Conservation (phyloP, 2,329 filamentous ascomycete species). For the Decorospora gaudefroyi region DNA sequence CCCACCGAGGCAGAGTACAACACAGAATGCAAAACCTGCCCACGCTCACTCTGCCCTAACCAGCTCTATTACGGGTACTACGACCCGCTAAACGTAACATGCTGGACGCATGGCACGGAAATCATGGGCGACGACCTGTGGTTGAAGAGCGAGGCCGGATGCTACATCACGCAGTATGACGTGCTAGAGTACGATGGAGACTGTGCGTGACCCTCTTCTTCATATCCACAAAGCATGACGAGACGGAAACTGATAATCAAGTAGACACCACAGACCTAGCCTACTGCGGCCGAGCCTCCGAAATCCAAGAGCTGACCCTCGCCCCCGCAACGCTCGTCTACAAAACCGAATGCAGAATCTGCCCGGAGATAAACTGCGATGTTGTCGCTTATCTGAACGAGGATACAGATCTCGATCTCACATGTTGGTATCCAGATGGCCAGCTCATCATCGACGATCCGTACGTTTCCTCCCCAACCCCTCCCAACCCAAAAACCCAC, state of each 20-base stretch:
- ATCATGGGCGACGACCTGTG: conserved; percentile 36
- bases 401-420: conserved; percentile 35
- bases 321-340: conserved; percentile 32
- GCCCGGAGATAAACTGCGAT: conserved; percentile 29
- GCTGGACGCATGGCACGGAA: conserved; percentile 38
- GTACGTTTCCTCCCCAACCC: conserved; percentile 12
- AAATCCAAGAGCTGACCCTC: conserved; percentile 31
- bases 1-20: conserved; percentile 27
- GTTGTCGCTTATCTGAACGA: conserved; percentile 28
- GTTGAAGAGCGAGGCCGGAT: conserved; percentile 34
- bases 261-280: conserved; percentile 29
- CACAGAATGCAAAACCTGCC: conserved; percentile 42
- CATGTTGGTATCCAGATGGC: conserved; percentile 35
- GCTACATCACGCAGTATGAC: conserved; percentile 41
- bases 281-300: conserved; percentile 35
- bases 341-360: conserved; percentile 38
- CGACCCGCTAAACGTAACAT: conserved; percentile 33
- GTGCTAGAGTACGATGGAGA: conserved; percentile 32
- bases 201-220: too few species aligned
- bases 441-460: conserved; percentile 36
- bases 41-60: conserved; percentile 37
- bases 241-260: neutral
- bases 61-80: conserved; percentile 20
- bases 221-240: neutral
- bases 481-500: neutral